These are phyloP conservation scores for Iris pallida DNA, from an alignment of 116 monocot species.

Conservation along the genomic window DNA sequence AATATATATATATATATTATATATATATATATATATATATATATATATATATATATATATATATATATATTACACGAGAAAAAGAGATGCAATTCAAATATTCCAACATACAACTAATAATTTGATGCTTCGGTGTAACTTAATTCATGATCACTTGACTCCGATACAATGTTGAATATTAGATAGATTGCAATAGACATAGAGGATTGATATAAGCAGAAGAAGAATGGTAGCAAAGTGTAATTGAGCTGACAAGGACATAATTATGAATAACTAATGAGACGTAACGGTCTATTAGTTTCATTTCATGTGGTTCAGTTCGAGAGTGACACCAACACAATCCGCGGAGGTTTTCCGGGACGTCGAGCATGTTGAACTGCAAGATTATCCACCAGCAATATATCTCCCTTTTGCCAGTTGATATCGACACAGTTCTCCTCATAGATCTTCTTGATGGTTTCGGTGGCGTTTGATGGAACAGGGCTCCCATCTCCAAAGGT, in stretches of 20 bases:
- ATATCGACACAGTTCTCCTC: constrained; percentile 11
- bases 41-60: neutral
- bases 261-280: too few species aligned
- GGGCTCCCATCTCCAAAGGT: constrained; percentile 9
- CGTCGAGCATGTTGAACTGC: constrained; percentile 19
- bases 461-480: neutral
- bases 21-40: neutral
- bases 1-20: neutral
- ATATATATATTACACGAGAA: too few species aligned
- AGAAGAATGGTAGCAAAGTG: too few species aligned
- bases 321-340: constrained; percentile 13
- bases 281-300: too few species aligned
- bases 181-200: too few species aligned
- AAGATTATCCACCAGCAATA: constrained; percentile 15
- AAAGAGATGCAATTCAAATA: too few species aligned
- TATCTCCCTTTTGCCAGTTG: constrained; percentile 11
- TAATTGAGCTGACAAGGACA: too few species aligned
- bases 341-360: constrained; percentile 11
- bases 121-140: too few species aligned
- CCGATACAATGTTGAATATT: too few species aligned
- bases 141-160: too few species aligned
- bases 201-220: too few species aligned
- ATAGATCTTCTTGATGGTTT: neutral
- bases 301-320: neutral
- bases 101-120: too few species aligned